These are phyloP conservation scores for Apophysomyces ossiformis DNA, from an alignment of 371 early-diverging fungal species.

Conservation along the genomic window DNA sequence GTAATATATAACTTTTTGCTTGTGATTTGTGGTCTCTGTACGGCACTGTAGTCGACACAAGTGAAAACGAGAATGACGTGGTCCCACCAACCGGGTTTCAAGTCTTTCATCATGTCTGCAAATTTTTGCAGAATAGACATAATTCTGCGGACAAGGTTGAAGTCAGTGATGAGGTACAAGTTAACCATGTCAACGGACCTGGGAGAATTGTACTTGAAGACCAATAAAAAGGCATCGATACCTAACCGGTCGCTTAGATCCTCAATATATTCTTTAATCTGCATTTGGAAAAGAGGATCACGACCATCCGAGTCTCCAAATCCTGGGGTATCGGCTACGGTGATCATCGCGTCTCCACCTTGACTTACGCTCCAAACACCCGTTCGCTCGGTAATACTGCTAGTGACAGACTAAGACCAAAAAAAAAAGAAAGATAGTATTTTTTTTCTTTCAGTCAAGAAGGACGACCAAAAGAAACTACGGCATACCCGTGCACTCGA, in stretches of 20 bases:
- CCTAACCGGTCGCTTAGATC: conserved; percentile 51
- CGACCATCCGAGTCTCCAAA: conserved; percentile 56
- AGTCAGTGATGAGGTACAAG: background rate
- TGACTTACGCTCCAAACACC: conserved; percentile 46
- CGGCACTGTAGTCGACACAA: conserved; percentile 45
- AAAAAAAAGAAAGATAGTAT: background rate
- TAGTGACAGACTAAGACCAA: conserved; percentile 47
- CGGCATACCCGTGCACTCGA: conserved; percentile 47
- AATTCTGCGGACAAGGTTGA: conserved; percentile 13
- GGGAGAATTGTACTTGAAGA: conserved; percentile 48
- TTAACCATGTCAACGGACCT: background rate
- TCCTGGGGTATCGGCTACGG: conserved; percentile 59
- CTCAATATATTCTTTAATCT: conserved; percentile 48
- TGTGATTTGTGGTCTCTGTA: conserved; percentile 18
- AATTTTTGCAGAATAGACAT: conserved; percentile 48
- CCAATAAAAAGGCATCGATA: conserved; percentile 54
- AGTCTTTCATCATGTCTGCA: conserved; percentile 51
- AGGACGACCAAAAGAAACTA: background rate
- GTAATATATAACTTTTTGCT: conserved; percentile 28
- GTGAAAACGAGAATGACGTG: conserved; percentile 60
- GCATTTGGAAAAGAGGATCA: conserved; percentile 44
- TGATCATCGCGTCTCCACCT: conserved; percentile 40
- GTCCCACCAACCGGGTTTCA: conserved; percentile 52
- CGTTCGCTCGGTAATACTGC: conserved; percentile 52
- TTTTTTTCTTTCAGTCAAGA: background rate